Evolutionary conservation across 139 green algal genomes (phyloP).

Genomic region (Desmodesmus armatus): DNA sequence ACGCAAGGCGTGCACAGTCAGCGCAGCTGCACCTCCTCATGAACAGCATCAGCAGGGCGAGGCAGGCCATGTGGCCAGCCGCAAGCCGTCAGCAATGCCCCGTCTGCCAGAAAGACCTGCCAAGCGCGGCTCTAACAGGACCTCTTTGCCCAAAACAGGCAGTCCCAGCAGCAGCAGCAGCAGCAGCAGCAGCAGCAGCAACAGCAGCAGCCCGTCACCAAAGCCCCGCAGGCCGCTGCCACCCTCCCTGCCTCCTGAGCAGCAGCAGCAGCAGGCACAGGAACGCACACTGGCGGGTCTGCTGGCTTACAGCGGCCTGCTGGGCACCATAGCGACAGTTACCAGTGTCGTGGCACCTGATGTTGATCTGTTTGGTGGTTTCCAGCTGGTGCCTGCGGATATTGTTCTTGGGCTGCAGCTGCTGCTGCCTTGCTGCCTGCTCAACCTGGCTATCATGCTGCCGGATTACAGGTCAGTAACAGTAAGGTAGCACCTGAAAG

Average conservation of each 20-base stretch:
- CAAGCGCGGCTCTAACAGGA: too few species aligned
- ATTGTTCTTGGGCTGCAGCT: slow-evolving; percentile 19
- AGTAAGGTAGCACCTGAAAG: too few species aligned
- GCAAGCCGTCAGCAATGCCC: not conserved
- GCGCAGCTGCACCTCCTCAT: not conserved
- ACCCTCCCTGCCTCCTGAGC: not conserved
- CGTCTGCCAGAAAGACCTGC: slow-evolving; percentile 7
- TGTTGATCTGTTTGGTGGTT: slow-evolving; percentile 32
- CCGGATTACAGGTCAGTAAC: slow-evolving; percentile 36
- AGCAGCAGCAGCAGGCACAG: not conserved
- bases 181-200: not conserved
- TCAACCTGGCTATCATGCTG: slow-evolving; percentile 34
- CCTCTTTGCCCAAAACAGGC: too few species aligned
- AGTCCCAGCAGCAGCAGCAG: not conserved
- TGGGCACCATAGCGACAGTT: slow-evolving; percentile 24
- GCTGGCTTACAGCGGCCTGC: slow-evolving; percentile 36
- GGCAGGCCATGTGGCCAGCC: not conserved
- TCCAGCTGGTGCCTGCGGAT: slow-evolving; percentile 10
- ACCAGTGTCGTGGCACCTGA: not conserved
- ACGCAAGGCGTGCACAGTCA: too few species aligned
- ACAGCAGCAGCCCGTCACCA: not conserved
- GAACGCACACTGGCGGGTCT: slow-evolving; percentile 30
- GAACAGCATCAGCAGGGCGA: not conserved
- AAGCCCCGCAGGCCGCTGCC: not conserved
- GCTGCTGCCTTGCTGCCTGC: slow-evolving; percentile 23